These are phyloP conservation scores for Ustilago loliicola DNA, from an alignment of 1,284 basidiomycete genomes.

Conservation along the genomic window DNA sequence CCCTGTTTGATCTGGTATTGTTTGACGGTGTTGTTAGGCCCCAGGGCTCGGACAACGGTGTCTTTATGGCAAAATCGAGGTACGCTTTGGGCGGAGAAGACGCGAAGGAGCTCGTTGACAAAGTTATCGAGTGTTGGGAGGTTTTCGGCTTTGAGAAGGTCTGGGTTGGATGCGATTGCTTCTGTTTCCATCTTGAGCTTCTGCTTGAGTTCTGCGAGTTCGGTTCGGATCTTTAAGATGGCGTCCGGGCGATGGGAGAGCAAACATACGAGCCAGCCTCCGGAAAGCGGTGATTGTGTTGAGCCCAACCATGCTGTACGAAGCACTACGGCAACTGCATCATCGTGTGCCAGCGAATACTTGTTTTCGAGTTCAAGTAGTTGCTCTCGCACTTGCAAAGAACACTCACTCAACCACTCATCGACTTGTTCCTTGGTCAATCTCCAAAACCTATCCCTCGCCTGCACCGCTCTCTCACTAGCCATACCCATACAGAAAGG, in stretches of 20 bases:
- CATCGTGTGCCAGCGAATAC: slow-evolving; percentile 4
- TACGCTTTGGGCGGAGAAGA: slow-evolving; percentile 19
- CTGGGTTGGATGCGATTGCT: slow-evolving; percentile 9
- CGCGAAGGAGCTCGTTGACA: slow-evolving; percentile 23
- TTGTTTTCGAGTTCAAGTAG: slow-evolving; percentile 7
- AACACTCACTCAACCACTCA: slow-evolving; percentile 19
- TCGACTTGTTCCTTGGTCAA: slow-evolving; percentile 11
- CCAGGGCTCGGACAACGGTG: slow-evolving; percentile 12
- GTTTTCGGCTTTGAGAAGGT: slow-evolving; percentile 14
- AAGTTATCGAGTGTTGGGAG: slow-evolving; percentile 20
- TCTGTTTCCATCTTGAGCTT: background rate
- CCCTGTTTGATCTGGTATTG: slow-evolving; percentile 21
- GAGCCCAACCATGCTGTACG: slow-evolving; percentile 24
- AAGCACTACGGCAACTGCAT: slow-evolving; percentile 16
- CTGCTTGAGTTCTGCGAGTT: background rate
- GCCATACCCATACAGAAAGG: slow-evolving; percentile 10
- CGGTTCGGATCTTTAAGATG: background rate
- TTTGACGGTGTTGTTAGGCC: background rate
- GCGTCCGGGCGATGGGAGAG: slow-evolving; percentile 16
- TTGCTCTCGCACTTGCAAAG: slow-evolving; percentile 18
- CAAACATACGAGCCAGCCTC: slow-evolving; percentile 22
- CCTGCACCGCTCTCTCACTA: background rate
- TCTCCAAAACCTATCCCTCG: slow-evolving; percentile 15
- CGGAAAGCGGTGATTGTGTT: slow-evolving; percentile 21
- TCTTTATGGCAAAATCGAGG: slow-evolving; percentile 26